These are phyloP conservation scores for Trametes maxima DNA, from an alignment of 768 basidiomycete species.

Conservation along the genomic window DNA sequence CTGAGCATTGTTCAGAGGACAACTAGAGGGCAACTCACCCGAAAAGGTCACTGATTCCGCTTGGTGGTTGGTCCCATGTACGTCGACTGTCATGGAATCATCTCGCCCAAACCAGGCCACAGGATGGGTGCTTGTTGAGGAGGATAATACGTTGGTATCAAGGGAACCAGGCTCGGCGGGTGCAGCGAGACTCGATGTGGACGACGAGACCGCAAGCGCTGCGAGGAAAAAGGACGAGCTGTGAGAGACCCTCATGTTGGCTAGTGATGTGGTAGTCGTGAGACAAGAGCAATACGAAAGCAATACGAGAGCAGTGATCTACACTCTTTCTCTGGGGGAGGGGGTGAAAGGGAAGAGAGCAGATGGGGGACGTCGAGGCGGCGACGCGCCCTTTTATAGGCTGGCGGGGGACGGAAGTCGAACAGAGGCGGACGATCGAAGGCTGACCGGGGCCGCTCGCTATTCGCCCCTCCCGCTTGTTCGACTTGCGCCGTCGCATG, in stretches of 20 bases:
- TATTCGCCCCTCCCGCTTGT: conserved; percentile 8
- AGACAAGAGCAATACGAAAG: conserved; percentile 23
- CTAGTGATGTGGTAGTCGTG: conserved; percentile 17
- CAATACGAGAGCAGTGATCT: conserved; percentile 12
- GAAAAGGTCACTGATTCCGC: not conserved
- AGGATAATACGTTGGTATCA: conserved; percentile 2
- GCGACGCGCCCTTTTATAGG: conserved; percentile 1
- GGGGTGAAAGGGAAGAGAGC: not conserved
- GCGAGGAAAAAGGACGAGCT: conserved; percentile 39
- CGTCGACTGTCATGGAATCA: not conserved
- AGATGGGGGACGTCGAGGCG: not conserved
- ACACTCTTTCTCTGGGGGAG: conserved; percentile 20
- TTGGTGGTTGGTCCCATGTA: not conserved
- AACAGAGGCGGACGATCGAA: conserved; percentile 13
- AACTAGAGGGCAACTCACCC: not conserved
- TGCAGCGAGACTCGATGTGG: conserved; percentile 34
- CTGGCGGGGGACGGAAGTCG: not conserved
- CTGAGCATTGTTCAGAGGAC: not conserved
- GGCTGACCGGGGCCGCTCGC: conserved; percentile 10
- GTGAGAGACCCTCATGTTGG: conserved; percentile 34
- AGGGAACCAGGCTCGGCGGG: conserved; percentile 25
- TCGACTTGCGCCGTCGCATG: not conserved
- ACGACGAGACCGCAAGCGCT: conserved; percentile 34
- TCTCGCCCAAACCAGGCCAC: not conserved
- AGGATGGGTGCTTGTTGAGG: conserved; percentile 14